Percentiles rank a stretch among this genome's conserved stretches.
phyloP scores from a whole-genome alignment of 2,329 filamentous ascomycete genomes.

The Penicillium concentricum region DNA sequence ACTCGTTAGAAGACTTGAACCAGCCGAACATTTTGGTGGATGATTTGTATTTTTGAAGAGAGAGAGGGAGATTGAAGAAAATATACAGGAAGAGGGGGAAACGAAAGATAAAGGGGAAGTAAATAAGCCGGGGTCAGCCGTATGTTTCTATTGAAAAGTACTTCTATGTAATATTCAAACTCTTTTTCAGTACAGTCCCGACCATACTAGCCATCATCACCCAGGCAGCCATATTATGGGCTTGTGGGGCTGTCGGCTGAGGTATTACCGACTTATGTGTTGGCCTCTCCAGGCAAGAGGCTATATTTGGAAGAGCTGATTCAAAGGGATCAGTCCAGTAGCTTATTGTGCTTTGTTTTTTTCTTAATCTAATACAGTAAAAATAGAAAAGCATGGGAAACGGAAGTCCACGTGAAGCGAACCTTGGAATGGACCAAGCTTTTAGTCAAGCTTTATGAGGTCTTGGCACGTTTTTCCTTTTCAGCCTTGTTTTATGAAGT shows the following conservation, averaged over 20 bases:
- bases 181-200: background rate
- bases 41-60: no score
- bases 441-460: conserved; percentile 7
- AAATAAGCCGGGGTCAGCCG: background rate
- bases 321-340: background rate
- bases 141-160: background rate
- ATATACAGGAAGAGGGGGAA: background rate
- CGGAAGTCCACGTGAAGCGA: background rate
- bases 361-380: no score
- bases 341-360: background rate
- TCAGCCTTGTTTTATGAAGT: conserved; percentile 2
- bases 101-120: background rate
- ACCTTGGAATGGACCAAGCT: background rate
- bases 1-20: conserved; percentile 8
- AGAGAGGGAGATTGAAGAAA: background rate
- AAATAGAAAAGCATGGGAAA: no score
- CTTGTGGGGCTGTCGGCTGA: background rate
- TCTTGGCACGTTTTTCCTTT: conserved; percentile 3
- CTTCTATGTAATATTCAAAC: background rate
- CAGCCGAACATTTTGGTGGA: conserved; percentile 7
- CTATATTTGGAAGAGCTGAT: background rate
- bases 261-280: background rate
- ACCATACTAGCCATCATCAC: background rate
- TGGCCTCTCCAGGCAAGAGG: background rate
- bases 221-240: conserved; percentile 1